These are phyloP conservation scores for Trichoderma sp. DNA, from an alignment of 2,329 filamentous ascomycete genomes.

Conservation along the genomic window DNA sequence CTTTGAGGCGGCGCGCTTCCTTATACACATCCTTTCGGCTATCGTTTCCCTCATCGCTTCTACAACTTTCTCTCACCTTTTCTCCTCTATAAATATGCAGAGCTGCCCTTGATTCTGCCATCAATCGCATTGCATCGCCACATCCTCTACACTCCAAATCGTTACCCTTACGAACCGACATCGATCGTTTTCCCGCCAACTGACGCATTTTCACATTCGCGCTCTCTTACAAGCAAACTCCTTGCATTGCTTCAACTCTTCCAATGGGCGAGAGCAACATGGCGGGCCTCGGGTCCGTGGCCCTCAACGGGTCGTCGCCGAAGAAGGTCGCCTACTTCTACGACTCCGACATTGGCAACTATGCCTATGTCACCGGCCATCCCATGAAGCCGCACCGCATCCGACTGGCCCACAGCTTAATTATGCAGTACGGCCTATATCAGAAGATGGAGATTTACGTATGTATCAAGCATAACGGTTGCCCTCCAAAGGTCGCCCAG, in stretches of 20 bases:
- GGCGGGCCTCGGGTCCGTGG: constrained; percentile 49
- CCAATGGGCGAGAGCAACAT: constrained; percentile 44
- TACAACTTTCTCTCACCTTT: constrained; percentile 29
- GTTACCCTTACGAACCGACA: background rate
- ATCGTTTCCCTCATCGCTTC: background rate
- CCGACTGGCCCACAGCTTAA: constrained; percentile 89
- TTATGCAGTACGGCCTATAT: constrained; percentile 94
- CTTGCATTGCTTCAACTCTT: constrained; percentile 28
- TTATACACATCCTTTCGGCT: constrained; percentile 30
- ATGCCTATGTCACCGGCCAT: constrained; percentile 94
- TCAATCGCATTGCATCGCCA: background rate
- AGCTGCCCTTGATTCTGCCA: constrained; percentile 32
- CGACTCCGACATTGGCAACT: constrained; percentile 97
- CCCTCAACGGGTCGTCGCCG: constrained; percentile 51
- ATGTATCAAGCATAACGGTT: constrained; percentile 34
- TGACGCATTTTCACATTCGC: constrained; percentile 2
- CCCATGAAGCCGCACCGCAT: constrained; percentile 99
- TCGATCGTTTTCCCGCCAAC: background rate
- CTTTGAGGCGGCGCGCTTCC: constrained; percentile 30
- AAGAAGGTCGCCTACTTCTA: constrained; percentile 98
- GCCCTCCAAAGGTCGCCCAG: too few relatives aligned
- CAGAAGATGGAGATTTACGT: constrained; percentile 96
- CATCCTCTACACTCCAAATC: background rate
- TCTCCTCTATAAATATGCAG: constrained; percentile 32
- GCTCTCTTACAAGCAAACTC: constrained; percentile 20